Evolutionary conservation across 129 eudicot genomes (phyloP).

Genomic region (Glebionis coronaria): DNA sequence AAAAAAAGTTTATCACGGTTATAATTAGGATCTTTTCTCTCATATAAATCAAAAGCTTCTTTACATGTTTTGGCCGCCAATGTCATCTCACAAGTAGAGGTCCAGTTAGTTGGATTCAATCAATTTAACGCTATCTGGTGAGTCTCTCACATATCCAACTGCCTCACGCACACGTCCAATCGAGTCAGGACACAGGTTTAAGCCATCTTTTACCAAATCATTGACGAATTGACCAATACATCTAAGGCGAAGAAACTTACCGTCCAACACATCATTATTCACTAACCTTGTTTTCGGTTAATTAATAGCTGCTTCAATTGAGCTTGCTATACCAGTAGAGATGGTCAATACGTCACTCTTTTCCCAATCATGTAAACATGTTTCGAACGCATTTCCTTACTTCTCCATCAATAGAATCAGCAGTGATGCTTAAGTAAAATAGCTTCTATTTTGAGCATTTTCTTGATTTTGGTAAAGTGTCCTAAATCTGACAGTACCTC

Average conservation of each 20-base stretch:
- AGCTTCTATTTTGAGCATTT: too few relatives aligned
- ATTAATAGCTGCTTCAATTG: constrained; percentile 1
- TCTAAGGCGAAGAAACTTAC: constrained; percentile 13
- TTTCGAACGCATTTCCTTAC: constrained; percentile 3
- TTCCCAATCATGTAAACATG: constrained; percentile 19
- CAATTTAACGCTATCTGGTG: background rate
- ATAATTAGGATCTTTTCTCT: background rate
- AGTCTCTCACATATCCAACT: background rate
- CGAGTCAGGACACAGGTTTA: background rate
- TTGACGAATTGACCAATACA: constrained; percentile 8
- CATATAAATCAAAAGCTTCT: background rate
- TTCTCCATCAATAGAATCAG: too few relatives aligned
- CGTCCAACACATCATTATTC: constrained; percentile 5
- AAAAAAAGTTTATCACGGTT: too few relatives aligned
- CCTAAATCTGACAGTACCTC: too few relatives aligned
- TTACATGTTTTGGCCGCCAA: background rate
- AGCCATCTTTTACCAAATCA: background rate
- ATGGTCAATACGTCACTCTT: constrained; percentile 8
- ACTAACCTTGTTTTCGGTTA: background rate
- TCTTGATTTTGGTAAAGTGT: too few relatives aligned
- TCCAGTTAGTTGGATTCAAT: constrained; percentile 1
- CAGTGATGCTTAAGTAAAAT: too few relatives aligned
- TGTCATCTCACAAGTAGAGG: constrained; percentile 14
- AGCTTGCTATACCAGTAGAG: background rate
- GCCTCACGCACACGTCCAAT: background rate